Base-by-base conservation (phyloP, 495 filamentous ascomycete species). In the Tetracladium marchalianum region DNA sequence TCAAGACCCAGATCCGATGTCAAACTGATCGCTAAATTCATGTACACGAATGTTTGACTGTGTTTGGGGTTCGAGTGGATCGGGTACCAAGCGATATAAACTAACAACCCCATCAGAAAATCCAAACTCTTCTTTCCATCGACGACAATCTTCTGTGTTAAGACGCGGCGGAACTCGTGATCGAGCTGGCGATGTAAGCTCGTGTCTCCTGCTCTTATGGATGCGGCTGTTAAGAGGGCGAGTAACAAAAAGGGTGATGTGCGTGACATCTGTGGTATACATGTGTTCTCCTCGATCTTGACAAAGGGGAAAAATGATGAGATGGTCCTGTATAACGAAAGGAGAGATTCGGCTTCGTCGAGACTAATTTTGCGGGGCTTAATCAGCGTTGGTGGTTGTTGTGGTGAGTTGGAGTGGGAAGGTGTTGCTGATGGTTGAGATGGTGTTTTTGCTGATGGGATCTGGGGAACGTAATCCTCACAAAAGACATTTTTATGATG, bases 41-140 rank as follows among this genome's bases (percentile, higher is more conserved):
- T 56, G 49, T 50, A 67, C 44, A 50, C 59, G 57, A 48, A 60
- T 31, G 18, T 49, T 40, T 55, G 63, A 51, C 33, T 55, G 51
- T 47, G 62, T 27, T 32, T 59, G 36, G 36, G 65, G 37, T 37
- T 66, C 43, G 38, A 52, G 22, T 40, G 58, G 43, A 41, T 44
- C 40, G 50, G 63, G 49, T 44, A 67, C 67, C 67, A 70, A 17
- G 62, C 60, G 39, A 68, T 49, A 46, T 66, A 62, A 15, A 68
- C 46, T 18, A 70, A 55, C 2, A 70, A 55, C 16, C 67, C 67
- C 46, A 66, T 64, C 4, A 70, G 45, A 22, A 63, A 56, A 51
- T 69, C 67, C 13, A 70, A 32, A 15, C 52, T 66, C 32, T 60
- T 62, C 36, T 63, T 50, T 4, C 60, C 61, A n/a, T 52, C 50